Base-by-base conservation (phyloP, 441 rosid species). In the Erodium texanum region DNA sequence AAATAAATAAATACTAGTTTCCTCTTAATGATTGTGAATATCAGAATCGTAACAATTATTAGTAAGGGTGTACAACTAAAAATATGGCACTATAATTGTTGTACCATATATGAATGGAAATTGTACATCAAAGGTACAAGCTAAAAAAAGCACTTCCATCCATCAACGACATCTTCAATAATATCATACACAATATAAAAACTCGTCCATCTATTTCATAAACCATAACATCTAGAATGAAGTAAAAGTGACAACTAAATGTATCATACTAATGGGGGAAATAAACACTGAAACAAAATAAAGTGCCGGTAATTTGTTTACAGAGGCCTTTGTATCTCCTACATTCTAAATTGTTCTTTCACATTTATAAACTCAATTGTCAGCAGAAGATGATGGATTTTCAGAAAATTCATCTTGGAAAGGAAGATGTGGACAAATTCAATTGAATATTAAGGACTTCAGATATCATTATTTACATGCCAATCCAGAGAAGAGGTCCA, bases 391-490 rank as follows among this genome's bases (percentile, higher is more conserved):
- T 14, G 27, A 23, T 5, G 48, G 48, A 12, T 12, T 41, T 14
- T 41, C 14, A n/a, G 48, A 41, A 41, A 41, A 14, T 41, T 41
- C 48, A 41, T 41, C 48, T 12, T 3, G 14, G 3, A 41, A 10
- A 41, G 10, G 27, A 32, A 3, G 23, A 69, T 12, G 24, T 20
- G 29, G 41, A 18, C 65, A 67, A 65, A 29, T 36, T 66, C 24
- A 69, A 11, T 50, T 48, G 68, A 43, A 43, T n/a, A 54, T 48
- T 62, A 67, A 70, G 64, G 72, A 52, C 18, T 18, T 16, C 70
- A 65, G 58, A 70, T 85, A 91, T 91, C 90, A 9, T 84, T 71
- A 80, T 74, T n/a, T 76, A 68, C 75, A 45, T 41, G 79, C 15
- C 66, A 68, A 76, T 84, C 84, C 50, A 64, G 75, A 20, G 15